Evolutionary conservation across 148 eudicot species (phyloP).

Genomic region (Suaeda aralocaspica): DNA sequence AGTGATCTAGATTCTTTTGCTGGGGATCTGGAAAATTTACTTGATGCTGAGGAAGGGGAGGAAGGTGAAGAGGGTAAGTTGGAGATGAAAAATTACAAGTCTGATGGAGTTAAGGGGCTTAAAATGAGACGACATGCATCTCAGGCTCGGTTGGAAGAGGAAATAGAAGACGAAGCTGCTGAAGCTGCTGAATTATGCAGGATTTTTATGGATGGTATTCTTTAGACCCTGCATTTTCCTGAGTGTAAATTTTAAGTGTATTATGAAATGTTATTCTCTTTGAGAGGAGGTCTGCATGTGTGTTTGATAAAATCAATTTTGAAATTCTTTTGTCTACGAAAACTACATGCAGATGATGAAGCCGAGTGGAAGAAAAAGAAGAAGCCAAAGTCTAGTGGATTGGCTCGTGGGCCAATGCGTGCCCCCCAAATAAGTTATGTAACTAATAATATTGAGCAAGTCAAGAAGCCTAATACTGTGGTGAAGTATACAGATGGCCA

Average conservation of each 20-base stretch:
- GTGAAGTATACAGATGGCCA: conserved; percentile 35
- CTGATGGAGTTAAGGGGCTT: conserved; percentile 82
- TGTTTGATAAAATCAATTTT: neutral
- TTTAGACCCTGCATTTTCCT: neutral
- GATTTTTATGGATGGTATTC: conserved; percentile 82
- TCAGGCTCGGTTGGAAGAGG: conserved; percentile 73
- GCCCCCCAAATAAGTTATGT: conserved; percentile 28
- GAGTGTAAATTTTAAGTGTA: neutral
- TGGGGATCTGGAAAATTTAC: conserved; percentile 93
- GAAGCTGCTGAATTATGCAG: conserved; percentile 93
- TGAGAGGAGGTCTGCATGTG: neutral
- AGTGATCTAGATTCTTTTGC: conserved; percentile 99
- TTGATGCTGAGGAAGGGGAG: conserved; percentile 94
- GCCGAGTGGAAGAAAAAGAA: conserved; percentile 75
- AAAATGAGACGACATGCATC: conserved; percentile 87
- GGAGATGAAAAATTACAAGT: conserved; percentile 51
- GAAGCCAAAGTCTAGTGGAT: conserved; percentile 43
- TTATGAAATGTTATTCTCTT: neutral
- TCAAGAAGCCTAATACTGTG: conserved; percentile 39
- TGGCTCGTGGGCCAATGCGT: conserved; percentile 31
- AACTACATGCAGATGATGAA: conserved; percentile 59
- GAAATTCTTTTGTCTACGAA: neutral
- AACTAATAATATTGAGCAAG: conserved; percentile 38
- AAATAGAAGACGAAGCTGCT: conserved; percentile 86
- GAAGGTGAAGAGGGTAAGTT: conserved; percentile 67